Conservation (phyloP, 495 filamentous ascomycete genomes). For the Immersiella caudata region DNA sequence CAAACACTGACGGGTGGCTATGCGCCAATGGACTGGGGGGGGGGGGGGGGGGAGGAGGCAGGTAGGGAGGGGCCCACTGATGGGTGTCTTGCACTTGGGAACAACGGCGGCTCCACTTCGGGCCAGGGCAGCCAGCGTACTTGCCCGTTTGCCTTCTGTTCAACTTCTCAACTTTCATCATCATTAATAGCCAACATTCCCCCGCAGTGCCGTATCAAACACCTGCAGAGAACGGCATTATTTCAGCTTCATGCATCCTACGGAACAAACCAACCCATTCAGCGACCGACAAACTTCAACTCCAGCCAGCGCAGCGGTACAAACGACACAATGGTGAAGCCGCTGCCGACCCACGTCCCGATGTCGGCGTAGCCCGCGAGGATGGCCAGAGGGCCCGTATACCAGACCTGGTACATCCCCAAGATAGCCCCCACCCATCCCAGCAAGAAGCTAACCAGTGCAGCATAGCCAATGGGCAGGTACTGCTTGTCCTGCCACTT, state of each 20-base stretch:
- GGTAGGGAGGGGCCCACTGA: no score
- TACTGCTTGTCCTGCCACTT: conserved; percentile 62
- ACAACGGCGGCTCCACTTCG: no score
- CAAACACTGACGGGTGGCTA: no score
- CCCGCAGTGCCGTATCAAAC: no score
- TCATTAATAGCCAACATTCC: no score
- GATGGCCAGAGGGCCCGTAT: conserved; percentile 63
- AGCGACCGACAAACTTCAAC: conserved; percentile 49
- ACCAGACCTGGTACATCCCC: conserved; percentile 73
- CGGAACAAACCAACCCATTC: neutral
- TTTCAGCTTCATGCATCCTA: neutral
- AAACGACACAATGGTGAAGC: conserved; percentile 54
- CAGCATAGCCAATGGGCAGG: conserved; percentile 66
- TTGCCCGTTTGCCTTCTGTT: no score
- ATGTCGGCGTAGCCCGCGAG: conserved; percentile 36
- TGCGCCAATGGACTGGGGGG: no score
- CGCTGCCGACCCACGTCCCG: conserved; percentile 56
- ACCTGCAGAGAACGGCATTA: neutral
- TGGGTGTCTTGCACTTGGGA: no score
- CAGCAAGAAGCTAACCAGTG: conserved; percentile 63
- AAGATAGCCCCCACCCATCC: conserved; percentile 71
- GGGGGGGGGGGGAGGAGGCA: no score
- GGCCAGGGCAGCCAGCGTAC: no score
- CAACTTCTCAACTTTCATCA: no score
- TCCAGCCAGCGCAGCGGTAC: conserved; percentile 55